Evolutionary conservation across 371 early-diverging fungal species (phyloP), one percentile per base, ranked within the genome.

Genomic region (Quaeritorhiza haematococci): DNA sequence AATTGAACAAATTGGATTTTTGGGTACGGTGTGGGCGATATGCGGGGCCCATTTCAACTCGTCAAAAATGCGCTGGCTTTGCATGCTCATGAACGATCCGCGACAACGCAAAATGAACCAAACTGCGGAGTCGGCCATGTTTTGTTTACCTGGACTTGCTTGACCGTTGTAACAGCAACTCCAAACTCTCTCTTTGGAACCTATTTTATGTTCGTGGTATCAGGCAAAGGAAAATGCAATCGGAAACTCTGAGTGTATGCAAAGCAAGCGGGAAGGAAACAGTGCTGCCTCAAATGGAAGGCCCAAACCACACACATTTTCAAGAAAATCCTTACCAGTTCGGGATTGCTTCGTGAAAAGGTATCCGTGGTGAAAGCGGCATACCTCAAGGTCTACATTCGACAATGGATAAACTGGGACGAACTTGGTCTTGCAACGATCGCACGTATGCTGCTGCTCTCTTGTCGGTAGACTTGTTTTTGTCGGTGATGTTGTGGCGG

Each of bases 351-450:
- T 38, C n/a, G 53, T 50, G 7, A 45, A 33, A 17, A 44, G 3
- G 38, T 35, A 38, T 10, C 56, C 59, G 52, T 53, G 54, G 45
- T 67, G 67, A 48, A 34, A 55, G 3, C 13, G 15, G 55, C 68
- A 67, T 30, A 33, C 59, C 15, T 6, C 29, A 38, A n/a, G 3
- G n/a, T 56, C 50, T 13, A 4, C 13, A 6, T 44, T 44, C 1
- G 55, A 50, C 50, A 61, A 30, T 10, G 66, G 61, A 44, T 49
- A 55, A 23, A 21, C 48, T 6, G 64, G 66, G 0, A 48, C 41
- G 45, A 67, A 74, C 1, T 35, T 19, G 1, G 17, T 15, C 6
- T 43, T 30, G 52, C 69, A 68, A 55, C 74, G 48, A 15, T 61
- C 62, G 53, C 68, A 68, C 30, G 49, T 34, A 24, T 53, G 53